Conservation (phyloP, 2,329 filamentous ascomycete genomes). For the Leptographium galeiforme region DNA sequence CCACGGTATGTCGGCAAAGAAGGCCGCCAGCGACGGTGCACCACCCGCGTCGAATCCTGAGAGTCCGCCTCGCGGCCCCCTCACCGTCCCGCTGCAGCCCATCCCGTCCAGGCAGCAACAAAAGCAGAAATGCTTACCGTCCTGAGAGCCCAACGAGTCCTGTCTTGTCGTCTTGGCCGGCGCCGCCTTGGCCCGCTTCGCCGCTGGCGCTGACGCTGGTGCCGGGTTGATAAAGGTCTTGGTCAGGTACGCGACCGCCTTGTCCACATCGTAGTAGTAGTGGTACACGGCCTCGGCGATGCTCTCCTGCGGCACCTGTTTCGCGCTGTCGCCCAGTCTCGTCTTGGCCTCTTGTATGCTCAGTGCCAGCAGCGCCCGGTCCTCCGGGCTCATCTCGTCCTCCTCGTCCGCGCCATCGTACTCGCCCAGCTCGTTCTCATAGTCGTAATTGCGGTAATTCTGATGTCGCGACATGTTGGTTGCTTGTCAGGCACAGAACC, state of each 20-base stretch:
- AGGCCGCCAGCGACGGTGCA: slow-evolving; percentile 30
- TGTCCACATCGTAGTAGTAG: slow-evolving; percentile 87
- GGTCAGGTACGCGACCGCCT: slow-evolving; percentile 67
- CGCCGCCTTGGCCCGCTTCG: slow-evolving; percentile 19
- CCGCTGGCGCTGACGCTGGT: slow-evolving; percentile 21
- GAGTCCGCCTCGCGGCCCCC: neutral
- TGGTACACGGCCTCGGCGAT: slow-evolving; percentile 89
- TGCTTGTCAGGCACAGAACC: no score
- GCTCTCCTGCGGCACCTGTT: slow-evolving; percentile 45
- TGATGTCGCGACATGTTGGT: slow-evolving; percentile 31
- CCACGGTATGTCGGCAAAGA: slow-evolving; percentile 84
- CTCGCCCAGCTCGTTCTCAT: slow-evolving; percentile 37
- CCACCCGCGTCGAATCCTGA: neutral
- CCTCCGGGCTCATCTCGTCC: slow-evolving; percentile 32
- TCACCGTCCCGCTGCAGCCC: no score
- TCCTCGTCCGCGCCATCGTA: slow-evolving; percentile 34
- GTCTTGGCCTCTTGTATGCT: slow-evolving; percentile 54
- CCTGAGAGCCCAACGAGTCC: slow-evolving; percentile 5
- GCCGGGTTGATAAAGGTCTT: slow-evolving; percentile 43
- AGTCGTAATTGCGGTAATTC: slow-evolving; percentile 33
- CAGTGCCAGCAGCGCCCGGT: slow-evolving; percentile 40
- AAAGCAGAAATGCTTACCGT: slow-evolving; percentile 11
- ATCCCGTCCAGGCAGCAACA: neutral
- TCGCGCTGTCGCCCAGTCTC: slow-evolving; percentile 46
- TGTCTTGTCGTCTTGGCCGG: slow-evolving; percentile 8